Conservation (phyloP, 2,329 filamentous ascomycete genomes). For the Pseudogymnoascus sp. region DNA sequence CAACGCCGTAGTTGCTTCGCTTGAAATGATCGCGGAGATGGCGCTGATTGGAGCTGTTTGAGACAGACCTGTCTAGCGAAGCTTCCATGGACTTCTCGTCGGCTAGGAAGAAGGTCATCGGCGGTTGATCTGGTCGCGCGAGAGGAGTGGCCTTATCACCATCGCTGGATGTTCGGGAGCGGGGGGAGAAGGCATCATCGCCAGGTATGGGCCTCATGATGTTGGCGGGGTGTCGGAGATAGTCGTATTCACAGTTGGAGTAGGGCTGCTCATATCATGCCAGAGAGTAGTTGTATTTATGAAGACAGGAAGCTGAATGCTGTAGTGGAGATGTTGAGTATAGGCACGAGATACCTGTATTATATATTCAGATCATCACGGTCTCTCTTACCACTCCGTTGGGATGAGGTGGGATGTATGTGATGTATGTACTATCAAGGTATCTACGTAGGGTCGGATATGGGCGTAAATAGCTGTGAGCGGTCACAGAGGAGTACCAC, state of each 20-base stretch:
- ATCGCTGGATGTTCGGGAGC: conserved; percentile 32
- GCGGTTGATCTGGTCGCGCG: conserved; percentile 27
- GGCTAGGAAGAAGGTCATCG: conserved; percentile 46
- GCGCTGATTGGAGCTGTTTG: conserved; percentile 22
- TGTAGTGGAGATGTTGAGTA: neutral
- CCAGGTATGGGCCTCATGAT: conserved; percentile 44
- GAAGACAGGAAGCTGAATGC: neutral
- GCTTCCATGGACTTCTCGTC: conserved; percentile 43
- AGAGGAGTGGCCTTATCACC: conserved; percentile 32
- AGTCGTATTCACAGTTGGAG: neutral
- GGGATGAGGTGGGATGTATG: neutral
- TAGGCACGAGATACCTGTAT: neutral
- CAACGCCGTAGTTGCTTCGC: conserved; percentile 26
- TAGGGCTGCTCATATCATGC: conserved; percentile 3
- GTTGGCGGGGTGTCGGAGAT: conserved; percentile 10
- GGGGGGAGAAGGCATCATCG: conserved; percentile 35
- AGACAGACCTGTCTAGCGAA: conserved; percentile 28
- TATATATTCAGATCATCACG: conserved; percentile 4
- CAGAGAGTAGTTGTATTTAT: neutral
- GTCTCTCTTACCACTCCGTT: neutral
- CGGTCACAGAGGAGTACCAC: neutral
- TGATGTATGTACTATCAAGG: neutral
- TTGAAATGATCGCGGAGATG: conserved; percentile 32
- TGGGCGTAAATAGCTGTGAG: neutral
- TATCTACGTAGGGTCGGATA: neutral